phyloP scores from a whole-genome alignment of 164 flowering plant species.

The Dillenia suffruticosa region DNA sequence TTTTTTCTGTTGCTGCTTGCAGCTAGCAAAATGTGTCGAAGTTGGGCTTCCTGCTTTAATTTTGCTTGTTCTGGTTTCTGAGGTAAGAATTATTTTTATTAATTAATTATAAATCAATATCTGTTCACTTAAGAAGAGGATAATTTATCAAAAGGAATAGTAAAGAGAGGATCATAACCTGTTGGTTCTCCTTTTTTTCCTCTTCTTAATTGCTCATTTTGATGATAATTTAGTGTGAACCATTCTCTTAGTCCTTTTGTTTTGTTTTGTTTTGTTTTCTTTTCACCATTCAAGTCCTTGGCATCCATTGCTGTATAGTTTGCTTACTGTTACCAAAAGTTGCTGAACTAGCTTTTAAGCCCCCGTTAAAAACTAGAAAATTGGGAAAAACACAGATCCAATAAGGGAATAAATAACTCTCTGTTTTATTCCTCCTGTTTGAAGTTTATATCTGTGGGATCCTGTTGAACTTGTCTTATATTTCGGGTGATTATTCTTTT shows the following conservation, averaged over 20 bases:
- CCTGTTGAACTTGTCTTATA: not conserved
- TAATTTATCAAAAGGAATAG: too few species aligned
- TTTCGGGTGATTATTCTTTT: conserved; percentile 10
- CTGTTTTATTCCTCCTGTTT: not conserved
- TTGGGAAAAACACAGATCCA: too few species aligned
- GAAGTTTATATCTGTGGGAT: not conserved
- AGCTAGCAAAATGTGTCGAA: conserved; percentile 75
- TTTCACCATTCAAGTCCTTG: too few species aligned
- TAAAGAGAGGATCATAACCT: not conserved
- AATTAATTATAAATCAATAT: too few species aligned
- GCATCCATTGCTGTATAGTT: not conserved
- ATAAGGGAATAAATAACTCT: too few species aligned
- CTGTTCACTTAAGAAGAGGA: too few species aligned
- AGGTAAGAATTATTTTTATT: conserved; percentile 35
- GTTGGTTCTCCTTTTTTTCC: not conserved
- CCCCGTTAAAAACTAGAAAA: not conserved
- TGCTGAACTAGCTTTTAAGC: not conserved
- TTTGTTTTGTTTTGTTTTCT: too few species aligned
- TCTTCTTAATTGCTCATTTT: not conserved
- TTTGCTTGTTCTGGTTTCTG: conserved; percentile 53
- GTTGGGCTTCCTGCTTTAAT: conserved; percentile 76
- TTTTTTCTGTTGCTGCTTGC: conserved; percentile 11
- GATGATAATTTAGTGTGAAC: not conserved
- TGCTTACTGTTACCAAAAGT: not conserved
- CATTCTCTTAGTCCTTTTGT: too few species aligned